Conservation (phyloP, 352 stramenopile genomes). For the Thalassiosira ordinaria region DNA sequence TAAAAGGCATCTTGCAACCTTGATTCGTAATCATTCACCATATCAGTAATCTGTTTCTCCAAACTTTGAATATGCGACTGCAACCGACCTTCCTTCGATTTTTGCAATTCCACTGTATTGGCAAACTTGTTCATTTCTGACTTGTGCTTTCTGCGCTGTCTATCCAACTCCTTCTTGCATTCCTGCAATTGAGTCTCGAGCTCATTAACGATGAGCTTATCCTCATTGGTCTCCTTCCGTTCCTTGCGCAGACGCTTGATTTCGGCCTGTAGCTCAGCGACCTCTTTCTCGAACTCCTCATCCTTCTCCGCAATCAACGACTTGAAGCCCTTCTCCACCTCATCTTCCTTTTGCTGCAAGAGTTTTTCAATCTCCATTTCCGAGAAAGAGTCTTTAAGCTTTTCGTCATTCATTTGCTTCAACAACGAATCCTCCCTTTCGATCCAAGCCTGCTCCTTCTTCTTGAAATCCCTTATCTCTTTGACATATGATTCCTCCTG, state of each 20-base stretch:
- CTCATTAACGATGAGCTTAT: constrained; percentile 11
- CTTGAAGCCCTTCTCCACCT: constrained; percentile 18
- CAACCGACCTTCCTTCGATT: constrained; percentile 53
- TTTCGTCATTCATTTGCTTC: constrained; percentile 33
- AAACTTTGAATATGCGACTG: constrained; percentile 48
- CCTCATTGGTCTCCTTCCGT: constrained; percentile 8
- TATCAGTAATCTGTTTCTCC: constrained; percentile 56
- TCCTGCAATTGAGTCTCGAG: constrained; percentile 33
- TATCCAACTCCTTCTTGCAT: constrained; percentile 47
- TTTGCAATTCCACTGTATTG: constrained; percentile 58
- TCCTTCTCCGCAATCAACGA: constrained; percentile 34
- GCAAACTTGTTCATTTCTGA: constrained; percentile 55
- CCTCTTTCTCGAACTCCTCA: constrained; percentile 28
- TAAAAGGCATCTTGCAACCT: constrained; percentile 47
- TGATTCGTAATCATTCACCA: constrained; percentile 58
- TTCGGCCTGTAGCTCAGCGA: constrained; percentile 20
- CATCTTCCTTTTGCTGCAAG: constrained; percentile 21
- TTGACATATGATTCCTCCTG: constrained; percentile 43
- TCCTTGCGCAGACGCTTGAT: constrained; percentile 38
- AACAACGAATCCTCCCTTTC: constrained; percentile 32
- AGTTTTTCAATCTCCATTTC: constrained; percentile 37
- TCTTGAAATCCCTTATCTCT: constrained; percentile 36
- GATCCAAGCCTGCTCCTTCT: constrained; percentile 31
- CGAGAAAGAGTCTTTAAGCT: constrained; percentile 33
- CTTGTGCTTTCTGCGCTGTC: constrained; percentile 42